Conservation (phyloP, 257 asterid genomes). For the Ajuga chamaepitys region DNA sequence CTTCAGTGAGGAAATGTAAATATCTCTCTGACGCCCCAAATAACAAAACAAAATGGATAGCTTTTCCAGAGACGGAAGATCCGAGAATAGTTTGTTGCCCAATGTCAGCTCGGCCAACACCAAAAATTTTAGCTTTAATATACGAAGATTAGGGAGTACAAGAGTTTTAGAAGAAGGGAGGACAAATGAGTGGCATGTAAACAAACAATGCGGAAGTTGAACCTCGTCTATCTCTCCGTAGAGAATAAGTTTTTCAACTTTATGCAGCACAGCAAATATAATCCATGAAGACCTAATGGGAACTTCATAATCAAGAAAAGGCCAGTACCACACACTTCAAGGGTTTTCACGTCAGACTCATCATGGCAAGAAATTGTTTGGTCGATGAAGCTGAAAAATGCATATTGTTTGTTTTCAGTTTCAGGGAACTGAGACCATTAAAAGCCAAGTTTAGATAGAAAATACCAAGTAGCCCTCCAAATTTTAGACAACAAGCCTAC, state of each 20-base stretch:
- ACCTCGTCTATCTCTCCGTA: neutral
- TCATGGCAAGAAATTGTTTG: neutral
- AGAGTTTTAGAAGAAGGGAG: neutral
- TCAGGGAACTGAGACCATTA: neutral
- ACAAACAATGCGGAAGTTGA: neutral
- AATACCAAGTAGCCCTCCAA: neutral
- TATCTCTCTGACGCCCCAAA: neutral
- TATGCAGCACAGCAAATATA: neutral
- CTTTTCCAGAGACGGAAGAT: conserved; percentile 7
- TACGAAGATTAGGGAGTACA: conserved; percentile 10
- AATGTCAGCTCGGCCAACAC: neutral
- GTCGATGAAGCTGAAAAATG: neutral
- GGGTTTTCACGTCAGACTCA: neutral
- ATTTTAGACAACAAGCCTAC: neutral
- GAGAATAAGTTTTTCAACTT: conserved; percentile 14
- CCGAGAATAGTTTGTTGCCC: neutral
- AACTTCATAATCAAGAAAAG: neutral
- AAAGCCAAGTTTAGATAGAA: neutral
- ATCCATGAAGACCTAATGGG: conserved; percentile 2
- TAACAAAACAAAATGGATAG: conserved; percentile 4
- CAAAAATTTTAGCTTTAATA: conserved; percentile 1
- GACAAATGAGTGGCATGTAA: neutral
- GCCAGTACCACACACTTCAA: neutral
- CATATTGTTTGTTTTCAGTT: neutral
- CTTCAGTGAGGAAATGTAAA: neutral